Evolutionary conservation across 345 rosid genomes (phyloP).

Genomic region (Syzygium aqueum): DNA sequence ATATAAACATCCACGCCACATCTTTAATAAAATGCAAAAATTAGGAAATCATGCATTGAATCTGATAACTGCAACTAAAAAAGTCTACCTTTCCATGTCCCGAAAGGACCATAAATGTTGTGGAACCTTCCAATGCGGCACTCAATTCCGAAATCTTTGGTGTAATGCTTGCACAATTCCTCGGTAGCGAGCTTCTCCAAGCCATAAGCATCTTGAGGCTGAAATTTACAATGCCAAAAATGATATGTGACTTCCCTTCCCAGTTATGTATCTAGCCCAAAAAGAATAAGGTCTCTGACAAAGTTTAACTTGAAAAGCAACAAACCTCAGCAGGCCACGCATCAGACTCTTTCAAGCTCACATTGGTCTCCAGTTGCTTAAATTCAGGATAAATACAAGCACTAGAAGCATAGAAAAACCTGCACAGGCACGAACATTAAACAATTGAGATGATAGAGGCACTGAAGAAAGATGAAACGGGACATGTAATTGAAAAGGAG

Average conservation of each 20-base stretch:
- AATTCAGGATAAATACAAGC: slow-evolving; percentile 98
- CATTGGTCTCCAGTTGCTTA: slow-evolving; percentile 95
- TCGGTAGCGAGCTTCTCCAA: slow-evolving; percentile 98
- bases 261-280: background rate
- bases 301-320: background rate
- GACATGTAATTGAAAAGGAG: background rate
- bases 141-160: slow-evolving; percentile 89
- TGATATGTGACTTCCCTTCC: background rate
- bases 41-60: background rate
- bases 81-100: slow-evolving; percentile 86
- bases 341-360: slow-evolving; percentile 97
- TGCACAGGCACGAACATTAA: background rate
- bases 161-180: slow-evolving; percentile 96
- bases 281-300: background rate
- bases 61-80: background rate
- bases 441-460: background rate
- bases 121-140: slow-evolving; percentile 96
- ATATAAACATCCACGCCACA: background rate
- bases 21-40: background rate
- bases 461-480: background rate
- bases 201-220: slow-evolving; percentile 99
- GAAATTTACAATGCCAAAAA: background rate
- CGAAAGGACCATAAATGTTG: slow-evolving; percentile 97
- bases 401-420: slow-evolving; percentile 99
- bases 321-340: slow-evolving; percentile 99